Evolutionary conservation across 805 yeast species (phyloP).

Genomic region (Nakazawaea wickerhamii): DNA sequence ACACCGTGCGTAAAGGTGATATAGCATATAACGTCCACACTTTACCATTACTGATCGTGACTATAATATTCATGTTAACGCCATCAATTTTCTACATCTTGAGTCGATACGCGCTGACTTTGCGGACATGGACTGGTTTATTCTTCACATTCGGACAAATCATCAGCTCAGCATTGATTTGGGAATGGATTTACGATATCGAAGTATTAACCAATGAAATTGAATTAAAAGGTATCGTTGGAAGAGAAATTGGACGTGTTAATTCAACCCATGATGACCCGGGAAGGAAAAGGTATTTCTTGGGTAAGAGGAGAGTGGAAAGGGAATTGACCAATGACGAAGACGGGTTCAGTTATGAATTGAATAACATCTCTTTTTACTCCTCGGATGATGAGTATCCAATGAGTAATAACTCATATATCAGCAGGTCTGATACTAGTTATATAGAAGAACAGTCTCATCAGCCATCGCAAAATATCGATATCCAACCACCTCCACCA

Average conservation of each 20-base stretch:
- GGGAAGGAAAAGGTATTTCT: too few relatives aligned
- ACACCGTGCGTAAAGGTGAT: conserved; percentile 15
- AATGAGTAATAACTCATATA: background rate
- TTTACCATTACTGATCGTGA: conserved; percentile 41
- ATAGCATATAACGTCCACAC: conserved; percentile 41
- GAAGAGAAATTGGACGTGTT: conserved; percentile 41
- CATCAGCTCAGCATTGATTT: conserved; percentile 45
- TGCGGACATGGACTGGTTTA: conserved; percentile 45
- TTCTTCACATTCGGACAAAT: conserved; percentile 43
- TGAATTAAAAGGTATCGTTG: conserved; percentile 56
- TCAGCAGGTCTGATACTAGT: conserved; percentile 1
- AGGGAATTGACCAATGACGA: too few relatives aligned
- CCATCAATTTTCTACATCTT: conserved; percentile 28
- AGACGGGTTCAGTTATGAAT: background rate
- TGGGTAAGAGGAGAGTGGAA: too few relatives aligned
- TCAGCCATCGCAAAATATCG: background rate
- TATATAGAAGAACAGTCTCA: background rate
- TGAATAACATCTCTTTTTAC: conserved; percentile 2
- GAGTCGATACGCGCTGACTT: conserved; percentile 29
- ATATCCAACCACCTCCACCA: too few relatives aligned
- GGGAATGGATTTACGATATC: conserved; percentile 64
- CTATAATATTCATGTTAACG: conserved; percentile 31
- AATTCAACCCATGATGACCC: background rate
- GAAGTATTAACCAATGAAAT: conserved; percentile 41
- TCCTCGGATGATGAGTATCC: background rate